phyloP scores from a whole-genome alignment of 192 early-diverging fungal species.

The Martensiomyces pterosporus region DNA sequence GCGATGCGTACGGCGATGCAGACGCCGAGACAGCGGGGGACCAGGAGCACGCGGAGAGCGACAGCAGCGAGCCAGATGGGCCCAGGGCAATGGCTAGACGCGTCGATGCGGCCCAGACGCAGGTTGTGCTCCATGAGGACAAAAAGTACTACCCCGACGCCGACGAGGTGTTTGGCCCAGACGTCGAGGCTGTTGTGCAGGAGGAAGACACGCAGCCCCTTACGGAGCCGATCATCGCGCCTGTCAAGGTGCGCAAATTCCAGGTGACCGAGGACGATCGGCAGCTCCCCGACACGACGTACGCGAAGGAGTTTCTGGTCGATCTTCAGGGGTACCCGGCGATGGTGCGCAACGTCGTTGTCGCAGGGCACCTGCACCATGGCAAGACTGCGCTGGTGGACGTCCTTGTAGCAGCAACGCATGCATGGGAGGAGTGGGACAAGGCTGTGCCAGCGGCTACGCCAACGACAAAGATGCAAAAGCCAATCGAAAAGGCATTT shows the following conservation, averaged over 20 bases:
- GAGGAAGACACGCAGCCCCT: conserved; percentile 98
- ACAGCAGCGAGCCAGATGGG: conserved; percentile 8
- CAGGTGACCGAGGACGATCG: conserved; percentile 77
- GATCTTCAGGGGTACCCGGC: conserved; percentile 77
- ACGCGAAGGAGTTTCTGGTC: conserved; percentile 87
- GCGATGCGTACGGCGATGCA: background rate
- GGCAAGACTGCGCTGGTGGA: conserved; percentile 96
- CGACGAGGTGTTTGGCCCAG: conserved; percentile 91
- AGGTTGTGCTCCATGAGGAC: conserved; percentile 95
- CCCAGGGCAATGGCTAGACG: conserved; percentile 30
- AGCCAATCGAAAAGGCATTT: conserved; percentile 26
- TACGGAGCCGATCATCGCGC: conserved; percentile 90
- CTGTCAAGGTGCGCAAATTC: conserved; percentile 82
- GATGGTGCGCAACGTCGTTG: conserved; percentile 80
- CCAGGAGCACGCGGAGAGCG: conserved; percentile 24
- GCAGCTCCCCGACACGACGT: conserved; percentile 74
- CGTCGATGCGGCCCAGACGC: conserved; percentile 47
- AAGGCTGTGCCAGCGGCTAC: conserved; percentile 27
- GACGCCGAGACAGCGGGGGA: conserved; percentile 12
- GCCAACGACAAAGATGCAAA: conserved; percentile 26
- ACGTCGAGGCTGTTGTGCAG: conserved; percentile 92
- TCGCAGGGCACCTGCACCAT: conserved; percentile 96
- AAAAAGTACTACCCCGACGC: conserved; percentile 99
- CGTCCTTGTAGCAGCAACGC: conserved; percentile 86
- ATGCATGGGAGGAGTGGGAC: conserved; percentile 59